phyloP scores from a whole-genome alignment of 176 grass and related monocot species.

The Calamus simplicifolius region DNA sequence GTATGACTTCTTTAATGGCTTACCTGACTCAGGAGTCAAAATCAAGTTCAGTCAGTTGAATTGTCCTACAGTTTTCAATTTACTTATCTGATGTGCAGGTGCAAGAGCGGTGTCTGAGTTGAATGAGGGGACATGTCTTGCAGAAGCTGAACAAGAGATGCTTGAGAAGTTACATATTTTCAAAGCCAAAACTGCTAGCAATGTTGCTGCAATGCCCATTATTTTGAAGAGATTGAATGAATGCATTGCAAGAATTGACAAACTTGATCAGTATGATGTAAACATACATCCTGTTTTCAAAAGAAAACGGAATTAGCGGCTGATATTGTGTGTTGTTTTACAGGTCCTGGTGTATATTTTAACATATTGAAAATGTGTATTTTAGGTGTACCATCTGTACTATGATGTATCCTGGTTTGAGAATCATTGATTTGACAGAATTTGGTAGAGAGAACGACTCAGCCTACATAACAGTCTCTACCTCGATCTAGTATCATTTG shows the following conservation, averaged over 20 bases:
- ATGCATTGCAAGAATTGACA: constrained; percentile 20
- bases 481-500: no score
- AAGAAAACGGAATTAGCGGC: constrained; percentile 12
- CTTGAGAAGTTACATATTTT: constrained; percentile 27
- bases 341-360: background rate
- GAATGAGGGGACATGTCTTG: background rate
- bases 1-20: no score
- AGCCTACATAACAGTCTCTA: no score
- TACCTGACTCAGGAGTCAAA: no score
- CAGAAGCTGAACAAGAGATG: constrained; percentile 2
- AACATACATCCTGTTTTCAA: constrained; percentile 21
- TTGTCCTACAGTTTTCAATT: no score
- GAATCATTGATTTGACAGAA: no score
- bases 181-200: constrained; percentile 13
- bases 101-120: background rate
- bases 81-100: background rate
- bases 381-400: constrained; percentile 4
- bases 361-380: background rate
- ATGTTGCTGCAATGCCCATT: constrained; percentile 18
- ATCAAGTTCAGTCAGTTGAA: no score
- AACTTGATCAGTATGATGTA: constrained; percentile 7
- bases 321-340: background rate
- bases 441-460: no score
- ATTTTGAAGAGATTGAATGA: constrained; percentile 18
- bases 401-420: background rate